Percentiles rank a stretch among this genome's conserved stretches.
Conservation (phyloP, 768 basidiomycete genomes). For the Exsudoporus frostii region DNA sequence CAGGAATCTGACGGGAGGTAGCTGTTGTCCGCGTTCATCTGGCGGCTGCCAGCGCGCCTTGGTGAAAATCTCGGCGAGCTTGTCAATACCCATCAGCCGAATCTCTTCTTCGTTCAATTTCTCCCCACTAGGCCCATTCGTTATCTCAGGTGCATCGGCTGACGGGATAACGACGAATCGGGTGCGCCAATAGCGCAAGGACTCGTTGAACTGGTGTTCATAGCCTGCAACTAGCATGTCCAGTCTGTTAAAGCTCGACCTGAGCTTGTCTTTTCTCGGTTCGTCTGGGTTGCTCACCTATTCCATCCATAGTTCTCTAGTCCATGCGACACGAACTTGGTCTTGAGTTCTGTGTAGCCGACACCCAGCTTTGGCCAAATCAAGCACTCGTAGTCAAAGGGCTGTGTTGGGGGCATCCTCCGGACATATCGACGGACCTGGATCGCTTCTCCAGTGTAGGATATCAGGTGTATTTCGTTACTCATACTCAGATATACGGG, state of each 20-base stretch:
- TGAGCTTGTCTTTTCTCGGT: not conserved
- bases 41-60: slow-evolving; percentile 76
- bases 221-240: slow-evolving; percentile 86
- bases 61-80: slow-evolving; percentile 84
- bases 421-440: slow-evolving; percentile 85
- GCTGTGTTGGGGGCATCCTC: slow-evolving; percentile 57
- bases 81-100: slow-evolving; percentile 85
- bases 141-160: slow-evolving; percentile 57
- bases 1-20: slow-evolving; percentile 69
- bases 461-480: slow-evolving; percentile 92
- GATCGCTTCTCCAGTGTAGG: slow-evolving; percentile 87
- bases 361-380: slow-evolving; percentile 92
- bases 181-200: slow-evolving; percentile 90
- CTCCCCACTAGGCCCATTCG: slow-evolving; percentile 64
- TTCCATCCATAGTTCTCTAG: slow-evolving; percentile 87
- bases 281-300: slow-evolving; percentile 43
- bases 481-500: slow-evolving; percentile 92
- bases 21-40: slow-evolving; percentile 36
- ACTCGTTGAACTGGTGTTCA: slow-evolving; percentile 75
- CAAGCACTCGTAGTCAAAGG: slow-evolving; percentile 80
- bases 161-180: slow-evolving; percentile 92
- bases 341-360: slow-evolving; percentile 78
- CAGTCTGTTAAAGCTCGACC: slow-evolving; percentile 43
- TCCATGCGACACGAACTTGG: slow-evolving; percentile 74
- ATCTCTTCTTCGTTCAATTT: slow-evolving; percentile 82